Conservation (phyloP, 2,329 filamentous ascomycete species). For the Fusarium tjaetaba region DNA sequence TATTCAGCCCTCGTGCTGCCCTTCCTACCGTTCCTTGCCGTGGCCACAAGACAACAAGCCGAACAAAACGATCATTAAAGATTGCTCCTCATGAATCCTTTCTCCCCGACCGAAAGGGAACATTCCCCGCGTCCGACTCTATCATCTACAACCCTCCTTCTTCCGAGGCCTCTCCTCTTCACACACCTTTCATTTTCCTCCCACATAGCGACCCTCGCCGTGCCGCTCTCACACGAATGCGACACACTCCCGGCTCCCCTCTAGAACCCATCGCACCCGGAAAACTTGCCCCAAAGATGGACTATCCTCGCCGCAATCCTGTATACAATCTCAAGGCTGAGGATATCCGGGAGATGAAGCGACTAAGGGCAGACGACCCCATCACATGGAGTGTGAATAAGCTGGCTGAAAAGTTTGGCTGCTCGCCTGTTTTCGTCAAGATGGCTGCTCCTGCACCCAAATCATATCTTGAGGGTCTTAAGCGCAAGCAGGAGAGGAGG, state of each 20-base stretch:
- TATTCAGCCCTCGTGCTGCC: constrained; percentile 44
- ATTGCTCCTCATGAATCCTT: constrained; percentile 71
- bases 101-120: constrained; percentile 51
- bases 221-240: constrained; percentile 57
- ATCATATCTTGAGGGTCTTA: constrained; percentile 59
- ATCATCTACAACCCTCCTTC: constrained; percentile 69
- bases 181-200: constrained; percentile 75
- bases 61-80: constrained; percentile 67
- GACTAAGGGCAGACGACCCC: constrained; percentile 63
- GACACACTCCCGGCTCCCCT: constrained; percentile 48
- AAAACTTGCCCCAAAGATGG: constrained; percentile 50
- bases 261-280: constrained; percentile 24
- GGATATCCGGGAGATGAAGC: constrained; percentile 69
- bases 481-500: constrained; percentile 57
- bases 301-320: constrained; percentile 50
- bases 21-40: constrained; percentile 46
- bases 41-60: constrained; percentile 62
- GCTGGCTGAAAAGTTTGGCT: constrained; percentile 65
- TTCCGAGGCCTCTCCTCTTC: constrained; percentile 64
- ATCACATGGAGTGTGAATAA: constrained; percentile 62
- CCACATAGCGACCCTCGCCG: constrained; percentile 66
- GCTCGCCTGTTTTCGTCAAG: constrained; percentile 66
- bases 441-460: constrained; percentile 63
- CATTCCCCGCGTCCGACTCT: constrained; percentile 48
- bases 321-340: constrained; percentile 63